These are phyloP conservation scores for Fusarium aywerte DNA, from an alignment of 2,329 filamentous ascomycete species.

Conservation along the genomic window DNA sequence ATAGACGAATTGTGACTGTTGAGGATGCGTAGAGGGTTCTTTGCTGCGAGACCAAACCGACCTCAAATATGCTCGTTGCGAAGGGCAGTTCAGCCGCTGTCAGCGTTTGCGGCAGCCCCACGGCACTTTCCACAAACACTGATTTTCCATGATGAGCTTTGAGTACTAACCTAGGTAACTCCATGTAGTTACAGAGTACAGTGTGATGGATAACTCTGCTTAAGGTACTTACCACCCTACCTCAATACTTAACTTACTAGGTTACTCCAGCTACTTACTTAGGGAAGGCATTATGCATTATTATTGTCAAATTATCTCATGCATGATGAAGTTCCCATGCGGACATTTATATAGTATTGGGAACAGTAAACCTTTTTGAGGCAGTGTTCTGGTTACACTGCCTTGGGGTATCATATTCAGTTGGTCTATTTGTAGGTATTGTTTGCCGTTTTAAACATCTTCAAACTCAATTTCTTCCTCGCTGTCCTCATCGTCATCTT, in stretches of 20 bases:
- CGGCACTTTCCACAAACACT: not conserved
- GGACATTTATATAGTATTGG: too few species aligned
- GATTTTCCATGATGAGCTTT: not conserved
- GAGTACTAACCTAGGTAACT: too few species aligned
- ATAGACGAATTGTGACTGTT: not conserved
- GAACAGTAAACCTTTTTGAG: too few species aligned
- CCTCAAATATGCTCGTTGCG: not conserved
- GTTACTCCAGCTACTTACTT: too few species aligned
- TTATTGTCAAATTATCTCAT: too few species aligned
- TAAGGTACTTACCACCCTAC: too few species aligned
- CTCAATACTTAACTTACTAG: not conserved
- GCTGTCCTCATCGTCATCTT: conserved; percentile 56
- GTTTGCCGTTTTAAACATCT: conserved; percentile 56
- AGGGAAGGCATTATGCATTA: too few species aligned
- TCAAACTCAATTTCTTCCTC: conserved; percentile 68
- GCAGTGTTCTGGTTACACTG: not conserved
- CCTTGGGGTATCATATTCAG: not conserved
- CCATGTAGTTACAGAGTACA: not conserved
- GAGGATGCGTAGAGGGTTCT: not conserved
- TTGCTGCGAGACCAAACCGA: not conserved
- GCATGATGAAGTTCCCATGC: too few species aligned
- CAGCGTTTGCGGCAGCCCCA: not conserved
- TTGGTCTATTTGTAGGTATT: not conserved
- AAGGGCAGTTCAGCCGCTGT: not conserved
- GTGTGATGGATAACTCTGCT: not conserved